Conservation (phyloP, 2,329 filamentous ascomycete genomes). For the Cladophialophora psammophila region DNA sequence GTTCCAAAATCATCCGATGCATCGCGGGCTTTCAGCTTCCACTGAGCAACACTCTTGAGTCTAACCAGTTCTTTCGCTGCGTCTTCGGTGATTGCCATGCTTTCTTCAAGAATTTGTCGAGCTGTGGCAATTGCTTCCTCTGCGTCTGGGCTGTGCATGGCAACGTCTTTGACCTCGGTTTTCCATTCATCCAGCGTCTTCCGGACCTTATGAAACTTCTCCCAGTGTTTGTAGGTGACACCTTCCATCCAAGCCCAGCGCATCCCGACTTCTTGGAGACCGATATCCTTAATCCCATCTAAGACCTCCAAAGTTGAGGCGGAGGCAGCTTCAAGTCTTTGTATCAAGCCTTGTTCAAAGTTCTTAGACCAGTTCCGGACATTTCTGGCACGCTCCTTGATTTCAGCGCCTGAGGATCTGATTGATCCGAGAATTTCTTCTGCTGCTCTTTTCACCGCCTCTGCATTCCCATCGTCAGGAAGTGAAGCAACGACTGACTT, state of each 20-base stretch:
- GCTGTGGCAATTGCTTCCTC: conserved; percentile 71
- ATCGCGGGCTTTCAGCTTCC: conserved; percentile 81
- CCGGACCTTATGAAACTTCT: conserved; percentile 89
- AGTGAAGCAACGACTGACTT: conserved; percentile 62
- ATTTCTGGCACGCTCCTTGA: conserved; percentile 79
- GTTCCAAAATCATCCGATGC: conserved; percentile 79
- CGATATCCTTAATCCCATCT: conserved; percentile 80
- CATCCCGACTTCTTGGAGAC: conserved; percentile 90
- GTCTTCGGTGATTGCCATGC: conserved; percentile 79
- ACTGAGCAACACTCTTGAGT: conserved; percentile 82
- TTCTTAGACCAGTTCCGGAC: conserved; percentile 77
- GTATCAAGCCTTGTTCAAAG: conserved; percentile 73
- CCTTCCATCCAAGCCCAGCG: conserved; percentile 94
- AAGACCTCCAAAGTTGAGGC: conserved; percentile 82
- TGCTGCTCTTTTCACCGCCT: conserved; percentile 60
- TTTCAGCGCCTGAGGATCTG: conserved; percentile 71
- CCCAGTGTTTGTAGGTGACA: conserved; percentile 96
- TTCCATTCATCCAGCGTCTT: conserved; percentile 85
- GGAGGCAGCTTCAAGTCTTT: conserved; percentile 74
- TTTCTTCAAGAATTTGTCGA: conserved; percentile 75
- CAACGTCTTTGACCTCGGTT: conserved; percentile 77
- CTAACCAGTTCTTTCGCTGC: conserved; percentile 80
- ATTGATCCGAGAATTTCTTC: conserved; percentile 64
- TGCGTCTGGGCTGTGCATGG: conserved; percentile 75
- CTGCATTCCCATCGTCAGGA: conserved; percentile 63